phyloP scores from a whole-genome alignment of 495 filamentous ascomycete species.

The Chaetomidium leptoderma region DNA sequence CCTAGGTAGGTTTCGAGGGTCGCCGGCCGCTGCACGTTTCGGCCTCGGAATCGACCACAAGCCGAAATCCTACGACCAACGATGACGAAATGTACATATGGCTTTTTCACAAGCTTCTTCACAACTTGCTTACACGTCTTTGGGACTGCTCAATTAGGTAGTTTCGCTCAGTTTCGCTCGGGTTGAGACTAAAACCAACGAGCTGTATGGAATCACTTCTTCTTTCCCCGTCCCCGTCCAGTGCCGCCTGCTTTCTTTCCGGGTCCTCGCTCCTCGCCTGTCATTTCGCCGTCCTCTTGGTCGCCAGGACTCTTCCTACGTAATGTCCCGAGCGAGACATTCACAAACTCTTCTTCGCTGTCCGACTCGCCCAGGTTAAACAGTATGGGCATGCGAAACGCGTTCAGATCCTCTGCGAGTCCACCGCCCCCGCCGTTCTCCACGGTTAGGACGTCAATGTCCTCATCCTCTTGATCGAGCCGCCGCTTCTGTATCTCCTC shows the following conservation, averaged over 20 bases:
- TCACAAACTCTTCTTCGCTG: conserved; percentile 82
- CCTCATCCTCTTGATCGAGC: conserved; percentile 78
- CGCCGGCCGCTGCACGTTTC: too few species aligned
- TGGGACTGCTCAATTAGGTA: too few species aligned
- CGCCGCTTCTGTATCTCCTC: conserved; percentile 91
- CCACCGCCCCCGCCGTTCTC: conserved; percentile 63
- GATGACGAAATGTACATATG: too few species aligned
- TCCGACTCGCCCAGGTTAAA: conserved; percentile 71
- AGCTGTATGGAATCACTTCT: conserved; percentile 13
- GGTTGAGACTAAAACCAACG: neutral
- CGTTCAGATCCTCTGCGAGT: conserved; percentile 52
- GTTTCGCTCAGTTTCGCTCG: too few species aligned
- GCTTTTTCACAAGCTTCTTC: too few species aligned
- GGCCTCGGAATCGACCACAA: too few species aligned
- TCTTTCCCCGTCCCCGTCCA: conserved; percentile 26
- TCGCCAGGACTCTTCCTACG: conserved; percentile 61
- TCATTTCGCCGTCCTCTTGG: conserved; percentile 39
- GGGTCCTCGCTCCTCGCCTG: conserved; percentile 31
- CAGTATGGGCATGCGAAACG: conserved; percentile 83
- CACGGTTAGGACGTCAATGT: conserved; percentile 78
- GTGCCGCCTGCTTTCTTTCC: conserved; percentile 28
- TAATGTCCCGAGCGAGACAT: conserved; percentile 79
- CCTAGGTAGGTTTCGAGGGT: too few species aligned
- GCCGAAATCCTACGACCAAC: too few species aligned
- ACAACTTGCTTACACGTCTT: too few species aligned